Conservation (phyloP, 495 filamentous ascomycete genomes). For the Podospora pseudoanserina region DNA sequence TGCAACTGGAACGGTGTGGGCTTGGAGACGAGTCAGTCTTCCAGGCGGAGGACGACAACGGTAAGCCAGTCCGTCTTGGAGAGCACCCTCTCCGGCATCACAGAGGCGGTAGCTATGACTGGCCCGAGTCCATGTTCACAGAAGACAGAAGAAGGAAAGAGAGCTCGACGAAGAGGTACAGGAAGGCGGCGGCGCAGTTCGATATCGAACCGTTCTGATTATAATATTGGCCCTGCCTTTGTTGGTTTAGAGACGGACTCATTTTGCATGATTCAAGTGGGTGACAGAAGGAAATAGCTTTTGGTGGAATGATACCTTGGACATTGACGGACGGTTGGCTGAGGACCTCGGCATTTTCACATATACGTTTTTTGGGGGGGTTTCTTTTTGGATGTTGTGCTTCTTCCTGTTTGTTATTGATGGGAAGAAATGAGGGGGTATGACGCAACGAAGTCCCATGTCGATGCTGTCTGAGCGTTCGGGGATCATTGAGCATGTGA, state of each 20-base stretch:
- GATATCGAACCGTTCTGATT: constrained; percentile 36
- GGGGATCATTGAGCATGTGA: not conserved
- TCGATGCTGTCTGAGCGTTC: not conserved
- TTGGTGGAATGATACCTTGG: not conserved
- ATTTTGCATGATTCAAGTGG: not conserved
- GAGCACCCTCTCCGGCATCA: constrained; percentile 3
- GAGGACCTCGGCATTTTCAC: not conserved
- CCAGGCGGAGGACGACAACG: constrained; percentile 5
- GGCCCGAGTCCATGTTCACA: constrained; percentile 26
- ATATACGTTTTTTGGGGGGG: no score
- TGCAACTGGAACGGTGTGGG: constrained; percentile 66
- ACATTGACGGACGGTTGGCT: not conserved
- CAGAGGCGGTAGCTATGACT: constrained; percentile 17
- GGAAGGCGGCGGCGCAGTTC: constrained; percentile 30
- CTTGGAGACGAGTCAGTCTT: constrained; percentile 38
- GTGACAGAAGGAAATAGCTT: not conserved
- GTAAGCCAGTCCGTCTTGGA: not conserved
- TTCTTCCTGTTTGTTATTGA: not conserved
- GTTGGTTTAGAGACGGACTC: no score
- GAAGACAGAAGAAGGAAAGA: constrained; percentile 23
- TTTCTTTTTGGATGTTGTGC: no score
- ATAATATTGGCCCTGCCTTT: not conserved
- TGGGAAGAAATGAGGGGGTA: not conserved
- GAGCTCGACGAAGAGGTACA: constrained; percentile 29
- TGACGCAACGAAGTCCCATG: not conserved